Evolutionary conservation across 257 asterid species (phyloP), one percentile per base, ranked within the genome.

Genomic region (Anisodus acutangulus): DNA sequence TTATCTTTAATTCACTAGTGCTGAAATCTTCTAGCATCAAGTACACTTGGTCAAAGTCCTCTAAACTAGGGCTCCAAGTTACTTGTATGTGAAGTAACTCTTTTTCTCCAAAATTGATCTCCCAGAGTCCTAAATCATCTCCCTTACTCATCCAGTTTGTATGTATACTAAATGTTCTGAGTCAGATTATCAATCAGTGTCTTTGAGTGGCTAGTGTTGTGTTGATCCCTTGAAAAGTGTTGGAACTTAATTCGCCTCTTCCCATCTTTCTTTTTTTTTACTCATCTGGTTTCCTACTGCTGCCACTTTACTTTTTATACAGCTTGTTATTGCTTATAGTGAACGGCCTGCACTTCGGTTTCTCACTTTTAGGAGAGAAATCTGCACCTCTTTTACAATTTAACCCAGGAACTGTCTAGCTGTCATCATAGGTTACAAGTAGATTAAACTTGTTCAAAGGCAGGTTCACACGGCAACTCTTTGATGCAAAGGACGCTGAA

Each of bases 1-100:
- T 49, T 47, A 19, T 35, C 41, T 19, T 72, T n/a, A 19, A 51
- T 47, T 76, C 45, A 63, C 17, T 1, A 31, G 63, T 16, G 62
- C 81, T 76, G 81, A 76, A 35, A 76, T 76, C 10, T 76, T 76
- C 81, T 76, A 47, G 19, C 81, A 51, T 76, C 81, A 76, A 76
- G 58, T 76, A 13, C 59, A 76, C 12, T 76, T 22, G 63, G 81
- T 76, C 2, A 12, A 76, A 76, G 81, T 51, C 60, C 4, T 26
- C 63, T 19, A 26, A 17, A 26, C 43, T 26, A 11, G 81, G 81
- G 63, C 45, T 76, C 63, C 81, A 76, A 26, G 80, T 12, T 74
- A 74, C 19, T 49, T 47, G 43, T 3, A 45, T 3, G 8, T 26
- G 81, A 76, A 74, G 62, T 22, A 49, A 74, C 49, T 74, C 22